Percentiles rank a stretch among this genome's conserved stretches.
Evolutionary conservation across 768 basidiomycete species (phyloP).

Genomic region (Russula brevipes): DNA sequence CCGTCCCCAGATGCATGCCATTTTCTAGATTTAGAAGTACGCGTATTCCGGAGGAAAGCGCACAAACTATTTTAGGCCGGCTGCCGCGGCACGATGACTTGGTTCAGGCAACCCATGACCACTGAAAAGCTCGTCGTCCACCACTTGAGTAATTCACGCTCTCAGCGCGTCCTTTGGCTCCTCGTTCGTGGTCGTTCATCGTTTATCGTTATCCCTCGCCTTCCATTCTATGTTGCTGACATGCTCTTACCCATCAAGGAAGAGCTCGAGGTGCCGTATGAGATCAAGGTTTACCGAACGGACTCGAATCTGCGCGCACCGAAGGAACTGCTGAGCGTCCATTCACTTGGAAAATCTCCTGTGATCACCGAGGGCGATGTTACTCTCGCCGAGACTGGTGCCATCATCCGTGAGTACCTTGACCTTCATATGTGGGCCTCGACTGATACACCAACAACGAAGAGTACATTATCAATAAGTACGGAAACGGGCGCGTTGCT

Average conservation of each 20-base stretch:
- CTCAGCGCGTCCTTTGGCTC: constrained; percentile 47
- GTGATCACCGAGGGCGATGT: constrained; percentile 44
- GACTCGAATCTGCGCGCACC: constrained; percentile 33
- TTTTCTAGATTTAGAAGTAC: no score
- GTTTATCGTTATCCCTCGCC: neutral
- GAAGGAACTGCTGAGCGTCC: constrained; percentile 34
- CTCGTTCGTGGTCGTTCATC: constrained; percentile 27
- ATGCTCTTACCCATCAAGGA: constrained; percentile 34
- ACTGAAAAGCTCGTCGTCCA: constrained; percentile 32
- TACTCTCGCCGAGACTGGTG: constrained; percentile 41
- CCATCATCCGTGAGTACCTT: constrained; percentile 37
- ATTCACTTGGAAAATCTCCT: constrained; percentile 46
- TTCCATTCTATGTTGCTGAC: neutral
- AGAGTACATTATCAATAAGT: constrained; percentile 43
- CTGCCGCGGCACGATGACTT: no score
- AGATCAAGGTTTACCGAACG: constrained; percentile 40
- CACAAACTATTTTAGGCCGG: no score
- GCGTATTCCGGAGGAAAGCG: no score
- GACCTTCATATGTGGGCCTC: neutral
- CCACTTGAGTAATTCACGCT: constrained; percentile 46
- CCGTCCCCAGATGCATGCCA: no score
- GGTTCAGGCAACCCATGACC: no score
- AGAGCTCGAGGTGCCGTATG: constrained; percentile 45
- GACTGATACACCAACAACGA: neutral
- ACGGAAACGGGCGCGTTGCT: constrained; percentile 31